A percentile compares a stretch with the other conserved stretches of the same genome.
Evolutionary conservation across 176 grass and related monocot species (phyloP).

Genomic region (Ampelocalamus luodianensis): DNA sequence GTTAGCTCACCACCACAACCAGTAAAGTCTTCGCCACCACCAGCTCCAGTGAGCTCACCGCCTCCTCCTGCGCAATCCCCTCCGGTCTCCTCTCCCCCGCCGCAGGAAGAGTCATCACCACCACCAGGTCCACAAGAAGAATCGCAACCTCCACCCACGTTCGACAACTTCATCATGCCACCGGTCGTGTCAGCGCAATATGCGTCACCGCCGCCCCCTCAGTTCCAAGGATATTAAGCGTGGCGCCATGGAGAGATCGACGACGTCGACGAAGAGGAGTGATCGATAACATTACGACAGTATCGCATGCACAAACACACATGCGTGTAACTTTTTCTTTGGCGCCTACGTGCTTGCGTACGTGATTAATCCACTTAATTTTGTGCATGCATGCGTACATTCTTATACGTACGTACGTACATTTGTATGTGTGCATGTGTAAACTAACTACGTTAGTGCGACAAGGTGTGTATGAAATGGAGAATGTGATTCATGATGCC

Average conservation of each 20-base stretch:
- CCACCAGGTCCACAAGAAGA: neutral
- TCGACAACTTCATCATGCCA: slow-evolving; percentile 49
- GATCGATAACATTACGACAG: neutral
- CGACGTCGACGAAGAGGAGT: neutral
- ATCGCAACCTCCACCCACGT: slow-evolving; percentile 23
- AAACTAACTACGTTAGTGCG: neutral
- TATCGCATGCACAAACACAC: neutral
- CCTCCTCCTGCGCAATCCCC: neutral
- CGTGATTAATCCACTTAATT: neutral
- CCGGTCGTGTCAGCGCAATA: slow-evolving; percentile 49
- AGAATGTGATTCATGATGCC: slow-evolving; percentile 6
- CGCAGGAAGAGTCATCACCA: neutral
- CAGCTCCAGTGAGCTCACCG: neutral
- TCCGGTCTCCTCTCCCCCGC: neutral
- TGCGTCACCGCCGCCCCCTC: slow-evolving; percentile 54
- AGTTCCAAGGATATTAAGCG: slow-evolving; percentile 61
- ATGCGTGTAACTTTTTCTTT: neutral
- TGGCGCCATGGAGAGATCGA: neutral
- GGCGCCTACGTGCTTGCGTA: neutral
- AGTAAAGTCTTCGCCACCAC: neutral
- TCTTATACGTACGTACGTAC: neutral
- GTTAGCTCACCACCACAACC: neutral
- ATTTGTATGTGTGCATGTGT: neutral
- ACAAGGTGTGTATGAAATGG: slow-evolving; percentile 10
- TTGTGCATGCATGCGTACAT: slow-evolving; percentile 8